A percentile compares a stretch with the other conserved stretches of the same genome.
These are phyloP conservation scores for Hypoxylon sp. DNA, from an alignment of 2,329 filamentous ascomycete genomes.

Conservation along the genomic window DNA sequence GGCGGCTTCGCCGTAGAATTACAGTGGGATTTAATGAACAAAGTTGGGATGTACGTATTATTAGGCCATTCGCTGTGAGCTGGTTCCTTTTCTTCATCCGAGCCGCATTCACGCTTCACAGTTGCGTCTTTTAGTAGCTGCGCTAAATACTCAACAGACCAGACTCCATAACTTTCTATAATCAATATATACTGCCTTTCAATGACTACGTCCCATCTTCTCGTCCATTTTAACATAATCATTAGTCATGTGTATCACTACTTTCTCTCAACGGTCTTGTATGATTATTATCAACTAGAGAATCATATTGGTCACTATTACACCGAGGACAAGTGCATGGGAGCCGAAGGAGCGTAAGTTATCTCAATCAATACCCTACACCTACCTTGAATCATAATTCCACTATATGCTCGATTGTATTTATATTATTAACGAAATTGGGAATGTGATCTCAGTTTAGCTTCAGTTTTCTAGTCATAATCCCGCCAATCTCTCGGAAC, in stretches of 20 bases:
- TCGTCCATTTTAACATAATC: background rate
- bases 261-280: background rate
- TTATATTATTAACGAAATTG: background rate
- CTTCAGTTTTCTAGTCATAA: background rate
- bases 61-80: too few species aligned
- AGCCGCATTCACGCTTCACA: background rate
- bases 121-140: background rate
- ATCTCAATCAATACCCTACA: background rate
- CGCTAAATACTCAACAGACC: background rate
- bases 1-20: background rate
- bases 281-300: background rate
- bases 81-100: background rate
- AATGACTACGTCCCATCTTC: background rate
- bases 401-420: background rate
- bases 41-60: too few species aligned
- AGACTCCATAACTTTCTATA: background rate
- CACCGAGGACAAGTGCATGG: background rate
- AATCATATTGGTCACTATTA: background rate
- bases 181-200: background rate
- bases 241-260: background rate
- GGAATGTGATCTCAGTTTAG: conserved; percentile 4
- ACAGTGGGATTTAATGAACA: background rate
- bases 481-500: background rate
- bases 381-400: too few species aligned
- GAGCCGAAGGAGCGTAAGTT: background rate